Evolutionary conservation across 805 yeast species (phyloP).

Genomic region (Zygosaccharomyces kombuchaensis): DNA sequence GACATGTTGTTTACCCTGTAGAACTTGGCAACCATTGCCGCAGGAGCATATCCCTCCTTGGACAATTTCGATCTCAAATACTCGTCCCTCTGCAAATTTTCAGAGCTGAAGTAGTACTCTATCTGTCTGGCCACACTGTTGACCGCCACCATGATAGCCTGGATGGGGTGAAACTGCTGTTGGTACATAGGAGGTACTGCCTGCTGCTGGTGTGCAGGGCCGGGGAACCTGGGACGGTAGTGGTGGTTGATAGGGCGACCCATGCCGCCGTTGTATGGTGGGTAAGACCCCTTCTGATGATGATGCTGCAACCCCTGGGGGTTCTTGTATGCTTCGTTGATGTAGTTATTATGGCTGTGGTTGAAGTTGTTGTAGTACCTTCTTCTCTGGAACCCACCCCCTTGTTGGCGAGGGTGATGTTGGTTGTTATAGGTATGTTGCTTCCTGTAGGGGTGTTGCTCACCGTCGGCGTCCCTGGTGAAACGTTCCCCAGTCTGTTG

Average conservation of each 20-base stretch:
- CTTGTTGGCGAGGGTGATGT: conserved; percentile 14
- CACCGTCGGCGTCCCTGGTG: background rate
- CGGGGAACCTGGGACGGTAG: conserved; percentile 16
- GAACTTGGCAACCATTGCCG: conserved; percentile 41
- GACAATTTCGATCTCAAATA: conserved; percentile 71
- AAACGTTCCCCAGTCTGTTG: conserved; percentile 9
- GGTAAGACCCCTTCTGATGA: conserved; percentile 6
- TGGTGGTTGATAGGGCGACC: conserved; percentile 14
- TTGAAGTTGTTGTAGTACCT: conserved; percentile 20
- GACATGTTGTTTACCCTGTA: conserved; percentile 64
- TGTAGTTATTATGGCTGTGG: conserved; percentile 6
- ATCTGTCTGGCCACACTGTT: conserved; percentile 50
- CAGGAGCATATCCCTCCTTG: conserved; percentile 32
- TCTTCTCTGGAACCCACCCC: conserved; percentile 21
- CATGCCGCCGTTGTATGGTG: conserved; percentile 13
- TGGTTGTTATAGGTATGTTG: conserved; percentile 12
- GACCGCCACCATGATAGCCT: conserved; percentile 29
- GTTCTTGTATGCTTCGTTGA: conserved; percentile 14
- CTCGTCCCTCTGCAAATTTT: conserved; percentile 80
- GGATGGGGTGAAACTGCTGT: conserved; percentile 21
- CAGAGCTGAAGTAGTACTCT: conserved; percentile 86
- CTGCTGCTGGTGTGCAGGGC: conserved; percentile 20
- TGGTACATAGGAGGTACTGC: conserved; percentile 16
- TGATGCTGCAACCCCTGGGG: conserved; percentile 6
- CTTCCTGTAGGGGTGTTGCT: conserved; percentile 11